Evolutionary conservation across 1,284 basidiomycete genomes (phyloP).

Genomic region (Apiotrichum siamense): DNA sequence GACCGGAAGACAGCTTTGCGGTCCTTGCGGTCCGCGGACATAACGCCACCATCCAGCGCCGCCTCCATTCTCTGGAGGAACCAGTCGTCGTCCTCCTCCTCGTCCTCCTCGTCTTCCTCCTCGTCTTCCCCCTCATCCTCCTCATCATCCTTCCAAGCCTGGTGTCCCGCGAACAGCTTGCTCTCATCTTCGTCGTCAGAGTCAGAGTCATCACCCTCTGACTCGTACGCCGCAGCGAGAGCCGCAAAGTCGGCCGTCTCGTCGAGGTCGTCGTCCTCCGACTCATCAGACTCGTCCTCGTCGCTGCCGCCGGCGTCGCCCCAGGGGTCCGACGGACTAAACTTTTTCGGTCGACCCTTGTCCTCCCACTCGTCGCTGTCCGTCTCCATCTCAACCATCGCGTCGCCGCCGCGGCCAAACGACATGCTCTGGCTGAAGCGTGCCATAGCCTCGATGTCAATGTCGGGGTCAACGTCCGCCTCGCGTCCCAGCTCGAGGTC

Average conservation of each 20-base stretch:
- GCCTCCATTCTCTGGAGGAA: constrained; percentile 43
- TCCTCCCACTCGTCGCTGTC: constrained; percentile 19
- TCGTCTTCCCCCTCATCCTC: constrained; percentile 17
- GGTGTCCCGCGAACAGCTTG: constrained; percentile 7
- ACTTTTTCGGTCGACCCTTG: constrained; percentile 4
- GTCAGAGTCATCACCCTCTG: constrained; percentile 18
- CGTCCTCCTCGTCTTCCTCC: constrained; percentile 13
- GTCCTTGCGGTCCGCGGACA: constrained; percentile 52
- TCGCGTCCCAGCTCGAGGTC: constrained; percentile 10
- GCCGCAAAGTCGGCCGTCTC: constrained; percentile 10
- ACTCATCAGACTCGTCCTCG: constrained; percentile 9
- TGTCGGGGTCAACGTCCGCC: constrained; percentile 23
- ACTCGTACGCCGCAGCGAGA: constrained; percentile 14
- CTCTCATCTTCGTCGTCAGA: constrained; percentile 8
- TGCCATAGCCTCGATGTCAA: constrained; percentile 26
- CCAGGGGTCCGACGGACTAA: not conserved
- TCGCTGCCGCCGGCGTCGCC: constrained; percentile 10
- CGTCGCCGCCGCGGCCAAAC: constrained; percentile 7
- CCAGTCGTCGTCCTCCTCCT: constrained; percentile 18
- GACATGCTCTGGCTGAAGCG: constrained; percentile 24
- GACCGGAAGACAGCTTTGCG: constrained; percentile 60
- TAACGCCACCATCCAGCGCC: constrained; percentile 52
- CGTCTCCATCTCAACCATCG: constrained; percentile 10
- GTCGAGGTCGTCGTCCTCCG: not conserved
- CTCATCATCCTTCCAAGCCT: constrained; percentile 14